Conservation (phyloP, 2,329 filamentous ascomycete genomes). For the Elsinoe fawcettii region DNA sequence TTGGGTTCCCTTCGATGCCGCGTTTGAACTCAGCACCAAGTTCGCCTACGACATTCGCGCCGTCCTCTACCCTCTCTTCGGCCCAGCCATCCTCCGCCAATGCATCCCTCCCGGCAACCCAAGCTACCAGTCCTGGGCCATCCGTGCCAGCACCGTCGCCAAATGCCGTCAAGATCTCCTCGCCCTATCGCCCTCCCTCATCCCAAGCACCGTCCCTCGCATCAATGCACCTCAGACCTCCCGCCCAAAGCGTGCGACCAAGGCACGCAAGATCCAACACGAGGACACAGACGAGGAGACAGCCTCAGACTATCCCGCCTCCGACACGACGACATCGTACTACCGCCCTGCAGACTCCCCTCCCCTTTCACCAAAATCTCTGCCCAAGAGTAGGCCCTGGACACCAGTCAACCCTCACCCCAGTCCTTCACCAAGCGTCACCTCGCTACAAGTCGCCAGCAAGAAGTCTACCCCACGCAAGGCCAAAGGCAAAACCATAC, state of each 20-base stretch:
- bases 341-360: not conserved
- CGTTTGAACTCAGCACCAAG: slow-evolving; percentile 76
- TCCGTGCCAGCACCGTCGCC: not conserved
- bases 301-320: not conserved
- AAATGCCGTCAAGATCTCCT: not conserved
- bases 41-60: slow-evolving; percentile 82
- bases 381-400: not conserved
- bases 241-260: slow-evolving; percentile 15
- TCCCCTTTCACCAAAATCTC: slow-evolving; percentile 5
- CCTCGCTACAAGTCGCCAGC: not conserved
- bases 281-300: slow-evolving; percentile 7
- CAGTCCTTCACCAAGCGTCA: not conserved
- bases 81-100: slow-evolving; percentile 64
- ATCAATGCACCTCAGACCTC: not conserved
- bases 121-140: slow-evolving; percentile 42
- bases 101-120: slow-evolving; percentile 59
- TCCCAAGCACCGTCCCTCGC: not conserved
- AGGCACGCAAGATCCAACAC: not conserved
- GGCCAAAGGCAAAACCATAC: not conserved
- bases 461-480: not conserved
- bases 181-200: not conserved
- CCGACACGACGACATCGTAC: not conserved
- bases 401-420: slow-evolving; percentile 7
- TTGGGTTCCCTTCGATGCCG: slow-evolving; percentile 89
- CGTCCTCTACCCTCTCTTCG: slow-evolving; percentile 85